Conservation (phyloP, 2,329 filamentous ascomycete genomes). For the Fusarium phyllophilum region DNA sequence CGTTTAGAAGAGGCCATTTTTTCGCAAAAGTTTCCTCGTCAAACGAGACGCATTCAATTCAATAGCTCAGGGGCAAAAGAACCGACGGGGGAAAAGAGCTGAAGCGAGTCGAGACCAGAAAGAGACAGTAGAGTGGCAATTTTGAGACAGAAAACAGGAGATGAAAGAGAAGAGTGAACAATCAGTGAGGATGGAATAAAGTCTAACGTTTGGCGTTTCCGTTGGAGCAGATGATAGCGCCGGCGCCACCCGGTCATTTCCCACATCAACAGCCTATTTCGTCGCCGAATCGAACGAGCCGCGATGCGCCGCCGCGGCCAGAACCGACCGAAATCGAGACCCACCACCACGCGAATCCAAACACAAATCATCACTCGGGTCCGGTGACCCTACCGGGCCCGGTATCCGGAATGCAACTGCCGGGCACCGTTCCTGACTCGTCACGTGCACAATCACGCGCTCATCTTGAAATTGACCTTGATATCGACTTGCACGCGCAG, state of each 20-base stretch:
- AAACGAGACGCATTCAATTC: not conserved
- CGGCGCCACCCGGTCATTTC: constrained; percentile 38
- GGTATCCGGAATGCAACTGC: constrained; percentile 34
- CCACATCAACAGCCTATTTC: constrained; percentile 46
- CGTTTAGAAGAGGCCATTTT: constrained; percentile 3
- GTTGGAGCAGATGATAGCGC: constrained; percentile 40
- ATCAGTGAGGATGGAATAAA: constrained; percentile 18
- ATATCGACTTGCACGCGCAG: constrained; percentile 36
- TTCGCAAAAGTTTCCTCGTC: not conserved
- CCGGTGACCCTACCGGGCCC: constrained; percentile 22
- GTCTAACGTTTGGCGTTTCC: constrained; percentile 34
- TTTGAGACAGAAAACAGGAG: constrained; percentile 13
- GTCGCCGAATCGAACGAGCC: constrained; percentile 43
- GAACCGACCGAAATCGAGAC: constrained; percentile 38
- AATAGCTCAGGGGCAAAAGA: constrained; percentile 1
- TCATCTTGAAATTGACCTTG: constrained; percentile 17
- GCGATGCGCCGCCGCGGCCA: constrained; percentile 38
- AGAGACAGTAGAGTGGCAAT: not conserved
- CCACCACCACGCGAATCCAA: constrained; percentile 31
- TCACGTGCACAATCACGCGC: constrained; percentile 4
- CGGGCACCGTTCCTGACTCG: constrained; percentile 13
- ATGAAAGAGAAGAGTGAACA: constrained; percentile 6
- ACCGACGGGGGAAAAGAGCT: not conserved
- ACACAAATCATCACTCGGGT: constrained; percentile 1
- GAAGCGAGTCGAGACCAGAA: not conserved